Conservation (phyloP, 176 grass and related monocot species). For the Olyra latifolia region DNA sequence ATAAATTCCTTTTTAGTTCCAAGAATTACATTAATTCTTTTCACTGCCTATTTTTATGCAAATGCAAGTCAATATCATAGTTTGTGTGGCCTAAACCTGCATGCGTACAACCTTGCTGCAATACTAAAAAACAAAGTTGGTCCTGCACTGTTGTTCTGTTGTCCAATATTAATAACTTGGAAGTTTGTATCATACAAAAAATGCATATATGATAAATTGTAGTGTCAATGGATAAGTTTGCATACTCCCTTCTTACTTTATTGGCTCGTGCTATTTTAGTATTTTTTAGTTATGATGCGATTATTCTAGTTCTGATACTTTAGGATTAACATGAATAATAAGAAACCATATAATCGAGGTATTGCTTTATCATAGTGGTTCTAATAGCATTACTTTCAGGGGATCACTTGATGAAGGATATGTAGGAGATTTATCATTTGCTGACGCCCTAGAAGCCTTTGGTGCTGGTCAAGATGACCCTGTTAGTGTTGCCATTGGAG, state of each 20-base stretch:
- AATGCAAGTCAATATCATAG: neutral
- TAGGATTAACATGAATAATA: slow-evolving; percentile 2
- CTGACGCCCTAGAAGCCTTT: slow-evolving; percentile 77
- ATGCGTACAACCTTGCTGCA: neutral
- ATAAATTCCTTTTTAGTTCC: neutral
- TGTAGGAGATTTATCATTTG: slow-evolving; percentile 76
- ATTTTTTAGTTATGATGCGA: slow-evolving; percentile 8
- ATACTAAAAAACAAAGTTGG: neutral
- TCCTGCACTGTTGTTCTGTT: neutral
- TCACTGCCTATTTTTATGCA: neutral
- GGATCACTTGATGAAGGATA: slow-evolving; percentile 84
- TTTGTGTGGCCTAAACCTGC: neutral
- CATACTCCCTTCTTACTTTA: slow-evolving; percentile 10
- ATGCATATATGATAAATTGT: neutral
- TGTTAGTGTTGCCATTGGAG: slow-evolving; percentile 93
- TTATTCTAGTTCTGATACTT: slow-evolving; percentile 4
- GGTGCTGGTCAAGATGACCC: slow-evolving; percentile 93
- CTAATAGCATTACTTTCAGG: slow-evolving; percentile 55
- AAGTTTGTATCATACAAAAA: neutral
- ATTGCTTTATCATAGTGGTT: slow-evolving; percentile 6
- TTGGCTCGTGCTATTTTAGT: neutral
- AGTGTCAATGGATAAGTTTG: neutral
- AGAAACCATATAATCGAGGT: neutral
- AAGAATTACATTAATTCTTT: neutral
- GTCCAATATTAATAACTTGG: neutral